Base-by-base conservation (phyloP, 2,329 filamentous ascomycete genomes). In the Pyricularia grisea region DNA sequence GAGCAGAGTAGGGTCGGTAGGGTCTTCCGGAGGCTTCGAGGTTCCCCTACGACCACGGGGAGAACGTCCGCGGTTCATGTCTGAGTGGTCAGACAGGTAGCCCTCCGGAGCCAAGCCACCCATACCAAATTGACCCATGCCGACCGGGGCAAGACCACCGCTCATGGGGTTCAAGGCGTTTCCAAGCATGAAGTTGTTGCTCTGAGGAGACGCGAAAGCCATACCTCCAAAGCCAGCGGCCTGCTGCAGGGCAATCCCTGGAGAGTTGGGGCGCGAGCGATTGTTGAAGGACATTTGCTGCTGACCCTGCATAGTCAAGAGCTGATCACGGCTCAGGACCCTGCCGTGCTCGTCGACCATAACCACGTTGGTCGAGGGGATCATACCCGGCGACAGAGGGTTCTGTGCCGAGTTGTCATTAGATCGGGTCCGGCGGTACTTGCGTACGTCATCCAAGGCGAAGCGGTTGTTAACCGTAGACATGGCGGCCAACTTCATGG, bases 381-480 rank as follows among this genome's bases (percentile, higher is more conserved):
- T 83, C 68, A 87, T 80, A 67, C 89, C 89, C 63, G 90, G 88
- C 50, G 91, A 90, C 71, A 93, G 79, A 28, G 89, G 86, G 70
- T 81, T 82, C 75, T 90, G 89, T 64, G 80, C 81, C 74, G 81
- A 73, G 75, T 86, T 86, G 75, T 97, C 94, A 74, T 93, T 94
- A 66, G 95, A 97, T 70, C 94, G 89, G 73, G 93, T 89, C 70
- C 94, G 92, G 72, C 95, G 92, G 80, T 95, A 98, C 81, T 98
- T 98, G 76, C 94, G 92, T 71, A 96, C 94, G 78, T 99, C 95
- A 75, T 99, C 95, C 70, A 99, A 85, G 68, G 95, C 94, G 75
- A 99, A 97, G 61, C 95, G 92, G 79, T 98, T 99, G 83, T 98
- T 99, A 67, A 99, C 95, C 2, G 95, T 99, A 5, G 94, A 98